Percentiles rank a stretch among this genome's conserved stretches.
Evolutionary conservation across 352 stramenopile genomes (phyloP).

Genomic region (Hyaloperonospora brassicae): DNA sequence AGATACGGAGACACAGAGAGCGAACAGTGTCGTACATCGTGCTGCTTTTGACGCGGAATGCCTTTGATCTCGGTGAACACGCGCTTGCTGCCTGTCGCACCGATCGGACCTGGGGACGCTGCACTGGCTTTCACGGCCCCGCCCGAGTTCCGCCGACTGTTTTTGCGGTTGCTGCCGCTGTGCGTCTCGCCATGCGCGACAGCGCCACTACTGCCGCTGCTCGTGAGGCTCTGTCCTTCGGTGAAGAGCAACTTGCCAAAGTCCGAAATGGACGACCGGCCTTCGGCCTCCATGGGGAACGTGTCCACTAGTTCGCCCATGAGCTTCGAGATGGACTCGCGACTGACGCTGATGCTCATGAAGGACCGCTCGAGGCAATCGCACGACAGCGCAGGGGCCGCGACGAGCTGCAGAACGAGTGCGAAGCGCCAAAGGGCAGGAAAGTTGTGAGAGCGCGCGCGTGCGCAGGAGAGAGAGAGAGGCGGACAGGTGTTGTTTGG

Average conservation of each 20-base stretch:
- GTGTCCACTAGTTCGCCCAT: constrained; percentile 79
- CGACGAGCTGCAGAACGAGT: too few species aligned
- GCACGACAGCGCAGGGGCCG: too few species aligned
- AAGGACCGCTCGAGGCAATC: neutral
- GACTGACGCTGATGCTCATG: constrained; percentile 75
- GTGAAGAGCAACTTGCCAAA: constrained; percentile 83
- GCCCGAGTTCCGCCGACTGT: too few species aligned
- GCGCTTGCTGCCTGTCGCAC: constrained; percentile 49
- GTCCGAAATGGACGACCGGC: constrained; percentile 75
- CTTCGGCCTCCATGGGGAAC: constrained; percentile 70
- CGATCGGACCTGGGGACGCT: neutral
- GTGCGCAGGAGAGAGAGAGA: too few species aligned
- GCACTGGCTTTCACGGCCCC: neutral
- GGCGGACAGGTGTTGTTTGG: too few species aligned
- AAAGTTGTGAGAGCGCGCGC: too few species aligned
- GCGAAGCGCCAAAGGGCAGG: too few species aligned
- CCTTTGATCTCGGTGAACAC: constrained; percentile 82
- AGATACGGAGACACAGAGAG: too few species aligned
- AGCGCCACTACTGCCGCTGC: neutral
- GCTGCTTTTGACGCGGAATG: constrained; percentile 72
- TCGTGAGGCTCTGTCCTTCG: constrained; percentile 37
- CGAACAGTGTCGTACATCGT: constrained; percentile 36
- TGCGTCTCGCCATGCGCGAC: neutral
- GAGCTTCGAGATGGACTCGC: constrained; percentile 79
- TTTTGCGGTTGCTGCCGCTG: too few species aligned